Evolutionary conservation across 2,329 filamentous ascomycete genomes (phyloP), one percentile per base, ranked within the genome.

Genomic region (Fusarium oxysporum): DNA sequence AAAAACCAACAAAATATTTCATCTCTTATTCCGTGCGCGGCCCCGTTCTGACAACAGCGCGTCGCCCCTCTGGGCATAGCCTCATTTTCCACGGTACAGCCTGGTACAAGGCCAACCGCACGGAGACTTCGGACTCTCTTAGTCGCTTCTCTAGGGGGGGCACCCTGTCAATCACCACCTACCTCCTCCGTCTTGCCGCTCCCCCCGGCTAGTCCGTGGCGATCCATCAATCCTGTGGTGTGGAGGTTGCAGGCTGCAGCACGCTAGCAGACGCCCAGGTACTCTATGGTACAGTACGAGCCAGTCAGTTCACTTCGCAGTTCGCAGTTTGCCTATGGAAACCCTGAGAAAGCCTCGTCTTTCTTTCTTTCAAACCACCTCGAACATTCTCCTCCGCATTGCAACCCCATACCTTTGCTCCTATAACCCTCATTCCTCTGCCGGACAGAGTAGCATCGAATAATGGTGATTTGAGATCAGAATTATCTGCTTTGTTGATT

Each of bases 401-500:
- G 40, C 43, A 63, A 45, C 62, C 45, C 44, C 45, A 28, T 40
- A 53, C 47, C 56, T 56, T 62, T 59, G 54, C 57, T 70, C 40
- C 53, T 55, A 35, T 48, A 47, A 40, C 38, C 30, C 64, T 59
- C 51, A 65, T 69, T 45, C 57, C 73, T 78, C 77, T 78, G 76
- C 77, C 74, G 78, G 74, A 62, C 77, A 76, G 76, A 79, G 71
- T 76, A 72, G 59, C 67, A 50, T 69, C 47, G 67, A 74, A 77
- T 78, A 54, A 79, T 80, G 78, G 70, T 69, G 67, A 73, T 75
- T 70, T 79, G 75, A 70, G 70, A 70, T 58, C 47, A 48, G 38
- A 56, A 50, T 38, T 59, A 70, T 40, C 51, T 68, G 32, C 53
- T 65, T 76, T 57, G 45, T 68, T 76, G 44, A 70, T 77, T 68